phyloP scores from a whole-genome alignment of 208 protist genomes.

The Trypanosoma grayi region DNA sequence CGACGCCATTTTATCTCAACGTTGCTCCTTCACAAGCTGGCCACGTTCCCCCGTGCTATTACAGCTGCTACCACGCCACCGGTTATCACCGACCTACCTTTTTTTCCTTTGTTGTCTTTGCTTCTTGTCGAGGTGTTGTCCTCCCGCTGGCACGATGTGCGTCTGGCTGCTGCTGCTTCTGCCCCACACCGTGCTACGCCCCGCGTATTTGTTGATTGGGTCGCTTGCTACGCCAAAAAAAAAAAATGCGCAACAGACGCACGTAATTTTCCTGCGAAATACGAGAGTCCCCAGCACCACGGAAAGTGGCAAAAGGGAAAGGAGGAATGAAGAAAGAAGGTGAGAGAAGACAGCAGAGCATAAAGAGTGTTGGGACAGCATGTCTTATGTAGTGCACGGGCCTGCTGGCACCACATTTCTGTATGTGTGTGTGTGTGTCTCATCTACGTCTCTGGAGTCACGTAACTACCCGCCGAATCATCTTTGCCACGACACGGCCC shows the following conservation, averaged over 20 bases:
- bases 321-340: not conserved
- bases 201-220: no score
- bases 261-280: no score
- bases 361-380: not conserved
- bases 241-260: not conserved
- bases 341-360: not conserved
- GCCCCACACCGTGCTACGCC: no score
- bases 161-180: no score
- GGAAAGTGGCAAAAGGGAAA: constrained; percentile 1
- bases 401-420: no score
- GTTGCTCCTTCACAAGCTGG: not conserved
- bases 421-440: no score
- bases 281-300: not conserved
- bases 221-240: no score
- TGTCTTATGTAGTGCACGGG: not conserved
- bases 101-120: not conserved
- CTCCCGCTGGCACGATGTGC: not conserved
- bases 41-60: not conserved
- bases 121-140: not conserved
- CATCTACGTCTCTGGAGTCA: no score
- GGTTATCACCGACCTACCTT: not conserved
- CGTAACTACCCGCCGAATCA: no score
- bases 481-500: no score
- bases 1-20: not conserved
- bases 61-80: no score